Evolutionary conservation across 768 basidiomycete genomes (phyloP).

Genomic region (Suillus fuscotomentosus): DNA sequence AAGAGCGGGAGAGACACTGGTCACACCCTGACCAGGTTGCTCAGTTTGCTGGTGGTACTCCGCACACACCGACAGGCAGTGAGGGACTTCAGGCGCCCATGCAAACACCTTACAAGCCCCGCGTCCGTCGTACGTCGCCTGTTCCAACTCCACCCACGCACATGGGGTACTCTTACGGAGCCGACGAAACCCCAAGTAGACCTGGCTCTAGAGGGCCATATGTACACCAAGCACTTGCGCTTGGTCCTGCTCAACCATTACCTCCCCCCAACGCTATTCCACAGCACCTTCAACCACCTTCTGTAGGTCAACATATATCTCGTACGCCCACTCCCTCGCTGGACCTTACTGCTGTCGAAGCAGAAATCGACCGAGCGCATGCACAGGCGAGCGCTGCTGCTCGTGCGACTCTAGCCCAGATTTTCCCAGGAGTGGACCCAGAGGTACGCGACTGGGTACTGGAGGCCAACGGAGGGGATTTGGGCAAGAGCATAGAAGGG

Average conservation of each 20-base stretch:
- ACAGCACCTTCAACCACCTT: slow-evolving; percentile 32
- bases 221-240: slow-evolving; percentile 46
- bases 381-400: slow-evolving; percentile 71
- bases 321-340: slow-evolving; percentile 69
- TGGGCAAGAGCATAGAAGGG: slow-evolving; percentile 87
- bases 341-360: slow-evolving; percentile 68
- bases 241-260: slow-evolving; percentile 46
- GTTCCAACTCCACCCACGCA: slow-evolving; percentile 22
- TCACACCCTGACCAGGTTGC: slow-evolving; percentile 37
- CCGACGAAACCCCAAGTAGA: slow-evolving; percentile 47
- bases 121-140: slow-evolving; percentile 58
- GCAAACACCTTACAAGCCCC: slow-evolving; percentile 74
- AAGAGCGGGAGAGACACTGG: slow-evolving; percentile 40
- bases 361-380: slow-evolving; percentile 76
- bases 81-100: slow-evolving; percentile 27
- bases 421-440: slow-evolving; percentile 80
- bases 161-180: slow-evolving; percentile 18
- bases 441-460: slow-evolving; percentile 89
- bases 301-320: slow-evolving; percentile 58
- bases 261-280: slow-evolving; percentile 21
- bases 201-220: slow-evolving; percentile 33
- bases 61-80: slow-evolving; percentile 39
- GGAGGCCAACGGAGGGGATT: slow-evolving; percentile 84
- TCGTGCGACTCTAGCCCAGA: slow-evolving; percentile 76
- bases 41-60: slow-evolving; percentile 24